Conservation (phyloP, 805 yeast genomes). For the Dipodascus geniculatus region DNA sequence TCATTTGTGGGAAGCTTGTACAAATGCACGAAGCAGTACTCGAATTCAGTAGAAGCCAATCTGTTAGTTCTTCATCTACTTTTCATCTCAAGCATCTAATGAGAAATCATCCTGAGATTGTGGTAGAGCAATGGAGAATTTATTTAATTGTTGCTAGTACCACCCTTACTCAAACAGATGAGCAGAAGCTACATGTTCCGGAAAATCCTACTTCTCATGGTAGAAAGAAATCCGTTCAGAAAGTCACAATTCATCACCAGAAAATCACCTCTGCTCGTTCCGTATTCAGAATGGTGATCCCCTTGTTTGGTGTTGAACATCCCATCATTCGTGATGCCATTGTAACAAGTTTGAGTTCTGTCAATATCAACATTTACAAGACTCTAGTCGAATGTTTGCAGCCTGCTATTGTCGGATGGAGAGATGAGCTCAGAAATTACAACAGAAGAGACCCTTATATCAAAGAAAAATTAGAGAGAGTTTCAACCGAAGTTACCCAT, state of each 20-base stretch:
- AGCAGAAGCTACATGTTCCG: constrained; percentile 66
- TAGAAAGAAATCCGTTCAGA: constrained; percentile 66
- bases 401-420: constrained; percentile 45
- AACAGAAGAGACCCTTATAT: constrained; percentile 20
- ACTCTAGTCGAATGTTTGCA: constrained; percentile 71
- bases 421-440: constrained; percentile 16
- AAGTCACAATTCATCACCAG: constrained; percentile 76
- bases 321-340: constrained; percentile 70
- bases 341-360: constrained; percentile 78
- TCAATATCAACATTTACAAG: constrained; percentile 79
- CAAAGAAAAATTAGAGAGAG: constrained; percentile 18
- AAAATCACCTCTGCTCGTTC: constrained; percentile 88
- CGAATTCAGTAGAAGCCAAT: constrained; percentile 15
- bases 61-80: constrained; percentile 9
- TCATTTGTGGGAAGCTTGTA: constrained; percentile 78
- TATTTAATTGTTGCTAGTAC: constrained; percentile 86
- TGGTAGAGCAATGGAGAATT: constrained; percentile 80
- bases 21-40: constrained; percentile 42
- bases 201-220: constrained; percentile 35
- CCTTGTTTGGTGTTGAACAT: constrained; percentile 62
- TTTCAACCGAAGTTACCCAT: constrained; percentile 70
- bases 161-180: constrained; percentile 79
- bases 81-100: constrained; percentile 18
- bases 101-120: constrained; percentile 50
- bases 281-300: constrained; percentile 77